Base-by-base conservation (phyloP, 2,329 filamentous ascomycete genomes). In the Clonostachys sp. region DNA sequence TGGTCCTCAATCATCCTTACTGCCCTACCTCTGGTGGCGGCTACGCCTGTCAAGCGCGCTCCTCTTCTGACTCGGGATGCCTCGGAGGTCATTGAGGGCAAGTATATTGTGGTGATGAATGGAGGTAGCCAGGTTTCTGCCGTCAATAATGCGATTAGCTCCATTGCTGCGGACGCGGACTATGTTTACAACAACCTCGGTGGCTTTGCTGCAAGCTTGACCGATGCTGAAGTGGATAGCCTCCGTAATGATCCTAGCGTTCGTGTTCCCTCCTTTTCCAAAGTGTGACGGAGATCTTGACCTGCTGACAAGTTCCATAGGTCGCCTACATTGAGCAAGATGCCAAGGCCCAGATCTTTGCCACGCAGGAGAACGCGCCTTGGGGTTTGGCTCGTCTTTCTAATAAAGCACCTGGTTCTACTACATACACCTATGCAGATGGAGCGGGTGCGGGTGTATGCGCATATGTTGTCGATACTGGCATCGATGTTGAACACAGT, bases 381-480 rank as follows among this genome's bases (percentile, higher is more conserved):
- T 68, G 63, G 64, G 63, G 62, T 7, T 54, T 66, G 12, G 58
- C 61, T 2, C 55, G 63, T 7, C 52, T 68, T 40, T 67, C 65
- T 16, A 60, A 56, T 54, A 51, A 55, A 12, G 34, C 24, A 9
- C 53, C 58, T 3, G 53, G 53, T 9, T 42, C 51, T 1, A 55
- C 54, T 6, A 51, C 49, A 16, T 68, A 65, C 53, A 47, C 52
- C 45, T 68, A 63, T 47, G 62, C 67, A 45, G 53, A 55, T 2
- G 57, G 49, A 13, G 62, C 62, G 1, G 68, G 64, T 35, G 53
- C 56, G 42, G 65, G 60, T 13, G 61, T 63, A 6, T 70, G 60
- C 16, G 62, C 63, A 20, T 72, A 72, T 50, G 61, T 72, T 30
- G 62, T 73, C 43, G 70, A 72, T 54, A 66, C 68, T 12, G 69